Base-by-base conservation (phyloP, 2,329 filamentous ascomycete species). In the Botrytis pseudocinerea region DNA sequence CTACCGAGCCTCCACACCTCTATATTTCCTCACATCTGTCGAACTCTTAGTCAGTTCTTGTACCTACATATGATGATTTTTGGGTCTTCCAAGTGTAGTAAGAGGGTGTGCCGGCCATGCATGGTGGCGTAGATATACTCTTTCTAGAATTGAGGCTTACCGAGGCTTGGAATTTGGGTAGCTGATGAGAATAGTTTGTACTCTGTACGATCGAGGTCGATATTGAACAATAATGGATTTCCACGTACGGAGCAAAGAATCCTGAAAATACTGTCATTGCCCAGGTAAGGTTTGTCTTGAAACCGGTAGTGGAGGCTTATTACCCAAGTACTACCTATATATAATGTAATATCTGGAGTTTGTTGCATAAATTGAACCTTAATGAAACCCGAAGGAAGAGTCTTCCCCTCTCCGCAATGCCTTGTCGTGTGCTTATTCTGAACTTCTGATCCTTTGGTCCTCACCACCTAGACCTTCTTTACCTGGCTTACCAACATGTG, bases 131-230 rank as follows among this genome's bases (percentile, higher is more conserved):
- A 54, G 46, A 54, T 66, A 54, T 66, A 20, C 64, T 40, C 38
- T 22, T 66, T 66, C 46, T 54, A 40, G 64, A 66, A 54, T 66
- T 54, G 64, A 66, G 64, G 64, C 64, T 40, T 40, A 25, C 38
- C 40, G 64, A 54, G 64, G 64, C 46, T 66, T 40, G 64, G 40
- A 54, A 14, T 8, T 12, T 46, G 61, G 61, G n/a, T 20, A 10
- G n/a, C 6, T 28, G 18, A n/a, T n/a, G 48, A 51, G 3, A n/a
- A 44, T 44, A 16, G 6, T 44, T 44, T 16, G 12, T 44, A 4
- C 12, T 16, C 3, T 44, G 16, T 16, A 14, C 42, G 42, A 14
- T 44, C 12, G 16, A 44, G 16, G 12, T 54, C 25, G 16, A 22
- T 8, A 35, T 60, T 28, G 28, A 32, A 35, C 28, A 35, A 60